Base-by-base conservation (phyloP, 2,329 filamentous ascomycete genomes). In the Paecilomyces variotii region DNA sequence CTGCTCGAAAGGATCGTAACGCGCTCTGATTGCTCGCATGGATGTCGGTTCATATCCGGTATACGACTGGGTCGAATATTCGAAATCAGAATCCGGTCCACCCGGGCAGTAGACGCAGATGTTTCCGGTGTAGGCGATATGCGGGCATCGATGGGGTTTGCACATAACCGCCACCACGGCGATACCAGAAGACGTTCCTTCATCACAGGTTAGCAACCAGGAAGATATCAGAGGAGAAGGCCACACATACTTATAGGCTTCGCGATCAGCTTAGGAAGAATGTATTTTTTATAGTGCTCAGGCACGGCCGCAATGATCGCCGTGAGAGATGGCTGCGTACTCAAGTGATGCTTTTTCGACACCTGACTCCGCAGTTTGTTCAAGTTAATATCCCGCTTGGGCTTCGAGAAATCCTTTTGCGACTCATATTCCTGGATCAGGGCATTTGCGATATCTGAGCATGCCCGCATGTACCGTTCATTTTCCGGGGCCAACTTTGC, bases 211-310 rank as follows among this genome's bases (percentile, higher is more conserved):
- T 26, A 19, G 26, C 52, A 14, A 32, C 55, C 10, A 7, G 39
- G 26, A 39, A 53, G 25, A 12, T 58, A 35, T 30, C 3, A 25
- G 32, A 1, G 35, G 25, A 51, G n/a, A 5, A 26, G 24, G 27
- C 27, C 9, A 49, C 49, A 78, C 82, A 68, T 82, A 88, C 90
- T 84, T 60, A 99, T 97, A 1, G 94, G 94, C 76, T 99, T 99
- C 27, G 95, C 94, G 67, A 99, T 91, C 62, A 99, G 80, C 77
- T 96, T 96, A 24, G 92, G 94, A 62, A 97, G 78, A 61, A 99
- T 97, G 70, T 97, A 97, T 79, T 97, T 99, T 81, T 97, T 99
- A 79, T 97, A 97, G 74, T 97, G 92, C 73, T 99, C 94, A n/a
- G 95, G 95, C 35, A 99, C 93, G 9, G 94, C 94, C 57, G 94